These are phyloP conservation scores for Fusarium marasasianum DNA, from an alignment of 2,329 filamentous ascomycete genomes.

Conservation along the genomic window DNA sequence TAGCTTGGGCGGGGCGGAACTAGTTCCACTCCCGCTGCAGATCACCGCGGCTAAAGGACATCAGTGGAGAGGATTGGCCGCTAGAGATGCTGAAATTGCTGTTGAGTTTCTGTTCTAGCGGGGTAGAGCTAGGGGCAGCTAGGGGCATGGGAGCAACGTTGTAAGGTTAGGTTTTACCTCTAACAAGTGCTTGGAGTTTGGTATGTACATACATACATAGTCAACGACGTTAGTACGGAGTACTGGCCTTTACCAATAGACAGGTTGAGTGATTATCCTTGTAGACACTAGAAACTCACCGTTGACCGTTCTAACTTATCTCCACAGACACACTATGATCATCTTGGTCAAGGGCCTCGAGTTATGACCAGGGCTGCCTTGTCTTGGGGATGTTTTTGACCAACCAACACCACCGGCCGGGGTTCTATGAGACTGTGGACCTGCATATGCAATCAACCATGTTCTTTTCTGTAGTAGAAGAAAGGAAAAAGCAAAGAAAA, in stretches of 20 bases:
- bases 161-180: background rate
- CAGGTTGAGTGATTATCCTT: background rate
- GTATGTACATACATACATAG: background rate
- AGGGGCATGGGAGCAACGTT: background rate
- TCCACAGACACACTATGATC: background rate
- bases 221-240: background rate
- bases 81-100: background rate
- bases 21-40: background rate
- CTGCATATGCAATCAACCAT: slow-evolving; percentile 8
- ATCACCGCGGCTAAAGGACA: background rate
- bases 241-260: background rate
- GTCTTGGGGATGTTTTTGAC: background rate
- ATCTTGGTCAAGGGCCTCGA: background rate
- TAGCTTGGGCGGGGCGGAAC: background rate
- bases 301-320: background rate
- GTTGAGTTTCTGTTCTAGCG: background rate
- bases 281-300: background rate
- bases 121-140: background rate
- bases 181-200: background rate
- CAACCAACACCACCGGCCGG: background rate
- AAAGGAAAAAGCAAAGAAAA: background rate
- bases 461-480: background rate
- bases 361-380: background rate
- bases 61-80: background rate
- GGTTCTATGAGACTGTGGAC: slow-evolving; percentile 5